Evolutionary conservation across 495 filamentous ascomycete genomes (phyloP).

Genomic region (Schizothecium vesticola): DNA sequence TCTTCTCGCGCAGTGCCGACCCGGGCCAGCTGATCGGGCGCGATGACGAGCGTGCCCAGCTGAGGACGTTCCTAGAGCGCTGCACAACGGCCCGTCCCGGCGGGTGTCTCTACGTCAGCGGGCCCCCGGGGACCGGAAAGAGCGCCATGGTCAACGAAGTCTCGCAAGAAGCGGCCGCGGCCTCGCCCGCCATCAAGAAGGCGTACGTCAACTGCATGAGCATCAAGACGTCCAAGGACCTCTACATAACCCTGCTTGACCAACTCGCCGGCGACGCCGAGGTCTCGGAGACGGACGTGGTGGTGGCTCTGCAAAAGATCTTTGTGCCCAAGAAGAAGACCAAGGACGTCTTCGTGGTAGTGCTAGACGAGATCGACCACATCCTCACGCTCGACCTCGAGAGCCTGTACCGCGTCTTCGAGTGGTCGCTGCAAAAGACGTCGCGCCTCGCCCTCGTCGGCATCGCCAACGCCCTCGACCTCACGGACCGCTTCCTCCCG

Average conservation of each 20-base stretch:
- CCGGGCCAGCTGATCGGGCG: constrained; percentile 76
- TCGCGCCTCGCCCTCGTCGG: constrained; percentile 81
- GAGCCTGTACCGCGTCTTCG: constrained; percentile 83
- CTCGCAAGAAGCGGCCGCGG: constrained; percentile 49
- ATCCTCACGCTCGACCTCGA: constrained; percentile 81
- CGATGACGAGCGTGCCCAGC: constrained; percentile 67
- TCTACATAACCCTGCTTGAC: constrained; percentile 69
- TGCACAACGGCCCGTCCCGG: constrained; percentile 55
- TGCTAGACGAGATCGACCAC: constrained; percentile 92
- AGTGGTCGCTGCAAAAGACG: constrained; percentile 76
- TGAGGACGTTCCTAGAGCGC: constrained; percentile 63
- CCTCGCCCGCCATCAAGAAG: constrained; percentile 50
- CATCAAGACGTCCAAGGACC: constrained; percentile 74
- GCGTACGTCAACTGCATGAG: constrained; percentile 95
- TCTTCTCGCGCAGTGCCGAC: constrained; percentile 74
- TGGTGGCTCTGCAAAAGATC: constrained; percentile 55
- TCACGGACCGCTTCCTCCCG: constrained; percentile 92
- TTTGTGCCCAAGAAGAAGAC: constrained; percentile 58
- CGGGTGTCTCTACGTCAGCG: constrained; percentile 93
- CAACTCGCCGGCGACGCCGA: constrained; percentile 35
- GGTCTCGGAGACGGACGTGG: constrained; percentile 47
- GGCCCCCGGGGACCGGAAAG: constrained; percentile 93
- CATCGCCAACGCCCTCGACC: constrained; percentile 93
- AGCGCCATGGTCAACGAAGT: constrained; percentile 86
- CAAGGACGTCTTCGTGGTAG: constrained; percentile 62